Conservation (phyloP, 768 basidiomycete genomes). For the Russula sp. region DNA sequence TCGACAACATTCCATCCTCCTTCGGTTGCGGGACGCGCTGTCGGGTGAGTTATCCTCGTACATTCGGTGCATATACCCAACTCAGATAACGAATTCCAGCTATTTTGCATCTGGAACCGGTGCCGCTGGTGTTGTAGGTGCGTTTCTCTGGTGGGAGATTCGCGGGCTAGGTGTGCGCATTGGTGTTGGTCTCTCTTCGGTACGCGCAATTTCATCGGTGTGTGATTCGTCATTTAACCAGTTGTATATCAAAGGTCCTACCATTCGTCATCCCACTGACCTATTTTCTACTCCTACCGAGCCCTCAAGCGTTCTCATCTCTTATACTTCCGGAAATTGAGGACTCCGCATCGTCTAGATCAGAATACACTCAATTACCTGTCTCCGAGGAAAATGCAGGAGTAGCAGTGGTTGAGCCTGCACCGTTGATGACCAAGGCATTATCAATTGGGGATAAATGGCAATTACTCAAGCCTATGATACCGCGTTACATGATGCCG, state of each 20-base stretch:
- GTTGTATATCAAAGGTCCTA: conserved; percentile 53
- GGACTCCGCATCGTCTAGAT: conserved; percentile 22
- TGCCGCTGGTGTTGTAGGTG: conserved; percentile 89
- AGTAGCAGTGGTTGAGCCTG: conserved; percentile 30
- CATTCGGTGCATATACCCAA: not conserved
- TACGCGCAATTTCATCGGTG: conserved; percentile 39
- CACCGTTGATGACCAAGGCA: conserved; percentile 38
- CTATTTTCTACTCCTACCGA: conserved; percentile 77
- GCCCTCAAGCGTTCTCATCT: conserved; percentile 47
- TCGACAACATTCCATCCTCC: conserved; percentile 74
- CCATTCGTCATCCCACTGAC: conserved; percentile 77
- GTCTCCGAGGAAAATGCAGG: conserved; percentile 30
- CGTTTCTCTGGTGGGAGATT: conserved; percentile 93
- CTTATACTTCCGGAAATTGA: conserved; percentile 34
- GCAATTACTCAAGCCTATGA: conserved; percentile 72
- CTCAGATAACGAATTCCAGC: conserved; percentile 37
- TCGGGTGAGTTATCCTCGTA: conserved; percentile 55
- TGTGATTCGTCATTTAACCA: not conserved
- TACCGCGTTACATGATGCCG: conserved; percentile 88
- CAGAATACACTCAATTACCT: conserved; percentile 49
- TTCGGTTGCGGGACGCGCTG: conserved; percentile 69
- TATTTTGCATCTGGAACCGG: conserved; percentile 96
- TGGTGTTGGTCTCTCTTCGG: conserved; percentile 82
- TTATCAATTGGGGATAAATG: conserved; percentile 76
- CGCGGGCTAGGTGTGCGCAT: conserved; percentile 76